Percentiles rank a stretch among this genome's conserved stretches.
Evolutionary conservation across 768 basidiomycete species (phyloP).

Genomic region (Tulasnella sp.): DNA sequence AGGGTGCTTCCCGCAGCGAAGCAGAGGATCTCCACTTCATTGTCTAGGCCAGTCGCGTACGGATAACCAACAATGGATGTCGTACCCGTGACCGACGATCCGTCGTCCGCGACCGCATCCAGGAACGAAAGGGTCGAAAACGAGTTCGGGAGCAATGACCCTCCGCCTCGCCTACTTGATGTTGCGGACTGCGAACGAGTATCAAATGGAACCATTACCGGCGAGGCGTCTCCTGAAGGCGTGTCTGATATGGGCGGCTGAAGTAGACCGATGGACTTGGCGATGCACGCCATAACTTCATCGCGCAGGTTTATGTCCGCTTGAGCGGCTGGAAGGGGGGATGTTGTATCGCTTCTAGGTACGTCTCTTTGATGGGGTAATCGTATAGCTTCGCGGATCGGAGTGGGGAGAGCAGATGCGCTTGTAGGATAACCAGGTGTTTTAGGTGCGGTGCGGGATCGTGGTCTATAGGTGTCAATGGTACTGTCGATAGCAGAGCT

Average conservation of each 20-base stretch:
- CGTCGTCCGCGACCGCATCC: constrained; percentile 23
- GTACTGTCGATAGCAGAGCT: constrained; percentile 23
- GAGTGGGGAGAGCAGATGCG: constrained; percentile 4
- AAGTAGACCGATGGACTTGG: constrained; percentile 89
- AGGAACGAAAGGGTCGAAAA: constrained; percentile 30
- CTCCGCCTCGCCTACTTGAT: neutral
- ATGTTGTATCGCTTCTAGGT: constrained; percentile 24
- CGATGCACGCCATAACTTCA: constrained; percentile 95
- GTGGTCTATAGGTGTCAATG: constrained; percentile 26
- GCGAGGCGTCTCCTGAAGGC: constrained; percentile 7
- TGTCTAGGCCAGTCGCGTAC: constrained; percentile 65
- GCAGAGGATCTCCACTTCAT: constrained; percentile 92
- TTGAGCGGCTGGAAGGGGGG: constrained; percentile 28
- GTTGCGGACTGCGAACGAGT: neutral
- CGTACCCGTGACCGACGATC: constrained; percentile 56
- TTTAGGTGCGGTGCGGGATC: constrained; percentile 10
- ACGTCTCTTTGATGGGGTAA: constrained; percentile 2
- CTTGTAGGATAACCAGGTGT: neutral
- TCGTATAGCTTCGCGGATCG: constrained; percentile 17
- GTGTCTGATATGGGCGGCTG: constrained; percentile 52
- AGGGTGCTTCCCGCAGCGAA: constrained; percentile 80
- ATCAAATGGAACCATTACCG: neutral
- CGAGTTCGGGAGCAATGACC: constrained; percentile 28
- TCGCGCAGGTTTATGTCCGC: constrained; percentile 92
- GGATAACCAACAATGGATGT: constrained; percentile 37